phyloP scores from a whole-genome alignment of 2,329 filamentous ascomycete species.

The Hyphodiscus sp. region DNA sequence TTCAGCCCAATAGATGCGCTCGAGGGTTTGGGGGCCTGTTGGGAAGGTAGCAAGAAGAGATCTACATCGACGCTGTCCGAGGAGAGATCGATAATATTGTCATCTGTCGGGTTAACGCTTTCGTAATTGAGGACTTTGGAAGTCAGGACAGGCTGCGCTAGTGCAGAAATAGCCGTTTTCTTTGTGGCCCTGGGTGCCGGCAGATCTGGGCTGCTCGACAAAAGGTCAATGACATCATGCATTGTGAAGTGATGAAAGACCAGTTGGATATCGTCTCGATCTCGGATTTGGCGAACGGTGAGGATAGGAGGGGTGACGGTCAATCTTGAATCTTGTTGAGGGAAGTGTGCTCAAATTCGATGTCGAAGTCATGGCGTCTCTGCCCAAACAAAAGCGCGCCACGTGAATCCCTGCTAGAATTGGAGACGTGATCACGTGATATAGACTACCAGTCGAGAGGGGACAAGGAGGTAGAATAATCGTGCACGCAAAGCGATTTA shows the following conservation, averaged over 20 bases:
- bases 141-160: neutral
- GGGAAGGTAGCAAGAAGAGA: neutral
- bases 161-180: neutral
- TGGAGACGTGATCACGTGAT: neutral
- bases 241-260: neutral
- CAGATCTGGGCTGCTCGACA: neutral
- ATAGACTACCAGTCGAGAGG: no score
- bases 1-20: neutral
- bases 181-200: neutral
- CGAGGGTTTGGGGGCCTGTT: neutral
- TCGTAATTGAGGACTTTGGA: neutral
- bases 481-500: no score
- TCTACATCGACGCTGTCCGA: neutral
- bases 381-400: neutral
- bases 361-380: neutral
- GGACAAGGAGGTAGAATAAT: no score
- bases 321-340: no score
- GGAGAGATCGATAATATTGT: neutral
- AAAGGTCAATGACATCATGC: conserved; percentile 2
- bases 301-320: neutral
- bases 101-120: neutral
- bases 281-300: neutral
- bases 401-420: neutral
- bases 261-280: neutral
- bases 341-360: no score